phyloP scores from a whole-genome alignment of 2,329 filamentous ascomycete genomes.

The Zasmidium angulare region DNA sequence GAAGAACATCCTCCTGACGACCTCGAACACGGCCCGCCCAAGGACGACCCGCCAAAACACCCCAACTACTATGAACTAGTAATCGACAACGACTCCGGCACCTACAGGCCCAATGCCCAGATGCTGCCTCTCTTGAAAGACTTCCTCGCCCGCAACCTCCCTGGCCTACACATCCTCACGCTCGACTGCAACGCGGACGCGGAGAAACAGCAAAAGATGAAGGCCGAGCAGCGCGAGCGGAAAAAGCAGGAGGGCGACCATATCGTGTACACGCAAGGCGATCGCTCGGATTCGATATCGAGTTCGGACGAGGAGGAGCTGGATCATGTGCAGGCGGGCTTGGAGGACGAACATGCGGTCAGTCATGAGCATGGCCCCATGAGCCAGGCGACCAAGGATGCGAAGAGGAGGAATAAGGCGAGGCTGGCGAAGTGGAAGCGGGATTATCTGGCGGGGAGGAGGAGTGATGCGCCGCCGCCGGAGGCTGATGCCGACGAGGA shows the following conservation, averaged over 20 bases:
- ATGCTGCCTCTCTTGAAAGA: slow-evolving; percentile 69
- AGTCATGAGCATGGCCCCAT: slow-evolving; percentile 20
- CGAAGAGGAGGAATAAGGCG: slow-evolving; percentile 24
- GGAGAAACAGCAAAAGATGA: slow-evolving; percentile 70
- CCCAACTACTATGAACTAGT: slow-evolving; percentile 73
- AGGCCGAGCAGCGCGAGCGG: slow-evolving; percentile 68
- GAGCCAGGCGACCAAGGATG: slow-evolving; percentile 23
- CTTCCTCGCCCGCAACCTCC: slow-evolving; percentile 72
- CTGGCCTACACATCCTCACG: slow-evolving; percentile 70
- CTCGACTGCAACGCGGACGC: slow-evolving; percentile 74
- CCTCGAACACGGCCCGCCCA: slow-evolving; percentile 47
- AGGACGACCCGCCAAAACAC: slow-evolving; percentile 49
- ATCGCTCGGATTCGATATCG: slow-evolving; percentile 48
- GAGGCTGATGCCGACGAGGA: background rate
- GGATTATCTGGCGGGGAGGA: background rate
- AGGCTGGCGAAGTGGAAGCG: slow-evolving; percentile 18
- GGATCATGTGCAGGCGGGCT: slow-evolving; percentile 38
- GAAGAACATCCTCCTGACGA: slow-evolving; percentile 55
- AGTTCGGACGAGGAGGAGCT: slow-evolving; percentile 61
- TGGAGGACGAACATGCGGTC: slow-evolving; percentile 16
- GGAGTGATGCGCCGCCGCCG: background rate
- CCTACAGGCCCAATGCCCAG: slow-evolving; percentile 81
- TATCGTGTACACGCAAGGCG: slow-evolving; percentile 56
- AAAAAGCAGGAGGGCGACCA: slow-evolving; percentile 65
- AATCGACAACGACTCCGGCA: slow-evolving; percentile 94